A percentile compares a stretch with the other conserved stretches of the same genome.
phyloP scores from a whole-genome alignment of 2,329 filamentous ascomycete genomes.

The Colletotrichum echinochloae region DNA sequence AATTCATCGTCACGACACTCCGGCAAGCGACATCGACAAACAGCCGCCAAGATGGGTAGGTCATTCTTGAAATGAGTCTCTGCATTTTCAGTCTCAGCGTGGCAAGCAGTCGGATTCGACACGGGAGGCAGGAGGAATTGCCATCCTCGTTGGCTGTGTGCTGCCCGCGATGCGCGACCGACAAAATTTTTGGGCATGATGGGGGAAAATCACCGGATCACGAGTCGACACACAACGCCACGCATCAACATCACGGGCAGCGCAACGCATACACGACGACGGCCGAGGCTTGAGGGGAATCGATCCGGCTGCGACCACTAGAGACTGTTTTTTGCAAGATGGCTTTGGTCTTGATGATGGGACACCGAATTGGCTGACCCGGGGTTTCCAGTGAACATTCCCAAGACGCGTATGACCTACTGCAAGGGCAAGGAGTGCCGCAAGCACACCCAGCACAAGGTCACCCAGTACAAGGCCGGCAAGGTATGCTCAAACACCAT shows the following conservation, averaged over 20 bases:
- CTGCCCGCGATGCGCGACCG: conserved; percentile 26
- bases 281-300: background rate
- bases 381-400: conserved; percentile 86
- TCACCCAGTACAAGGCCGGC: conserved; percentile 97
- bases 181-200: conserved; percentile 26
- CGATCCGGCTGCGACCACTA: conserved; percentile 31
- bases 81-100: conserved; percentile 11
- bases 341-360: conserved; percentile 2
- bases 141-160: conserved; percentile 10
- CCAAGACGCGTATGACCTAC: conserved; percentile 97
- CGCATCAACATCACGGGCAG: background rate
- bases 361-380: conserved; percentile 47
- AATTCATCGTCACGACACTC: conserved; percentile 42
- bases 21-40: conserved; percentile 42
- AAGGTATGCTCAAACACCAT: conserved; percentile 67
- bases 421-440: conserved; percentile 97
- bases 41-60: conserved; percentile 43
- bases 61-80: conserved; percentile 16
- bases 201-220: background rate
- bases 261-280: background rate
- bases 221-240: background rate
- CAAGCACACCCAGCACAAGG: conserved; percentile 92
- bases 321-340: conserved; percentile 12
- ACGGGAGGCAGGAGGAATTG: background rate
- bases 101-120: conserved; percentile 25